Base-by-base conservation (phyloP, 1,139 yeast genomes). In the Candida tetrigidarum region DNA sequence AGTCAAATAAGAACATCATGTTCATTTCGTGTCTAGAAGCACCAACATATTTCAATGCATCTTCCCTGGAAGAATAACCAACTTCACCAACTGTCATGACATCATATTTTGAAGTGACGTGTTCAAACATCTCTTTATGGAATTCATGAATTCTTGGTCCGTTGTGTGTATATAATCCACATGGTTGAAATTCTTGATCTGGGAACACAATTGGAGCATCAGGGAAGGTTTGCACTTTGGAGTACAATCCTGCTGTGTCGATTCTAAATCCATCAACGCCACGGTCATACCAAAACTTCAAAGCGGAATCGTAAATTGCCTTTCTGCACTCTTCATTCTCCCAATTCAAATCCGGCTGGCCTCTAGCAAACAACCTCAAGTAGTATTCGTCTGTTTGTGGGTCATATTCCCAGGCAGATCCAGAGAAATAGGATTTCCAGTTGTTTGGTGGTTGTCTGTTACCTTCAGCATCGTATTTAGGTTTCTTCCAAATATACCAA, bases 261-360 rank as follows among this genome's bases (percentile, higher is more conserved):
- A 80, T 76, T 62, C 84, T 69, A 61, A 80, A 80, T 2, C 84
- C 85, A 54, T 79, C 82, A 35, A 78, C 74, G 20, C 84, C 85
- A 53, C 70, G 69, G 44, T 78, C 76, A 47, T 72, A 74, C 85
- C 85, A 80, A 59, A 68, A 80, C 23, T 64, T 67, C 57, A 80
- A 62, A 10, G 81, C 81, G 15, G 66, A 62, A 37, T 76, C 64
- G 56, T 78, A 76, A 45, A 80, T 74, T 25, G 81, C 84, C 12
- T 73, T 58, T 59, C 84, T 66, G 30, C 74, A 66, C 41, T 66
- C 78, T 50, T 70, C 75, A 53, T 72, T 78, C 54, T 80, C 84
- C 85, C 85, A 80, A 58, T 80, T 80, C 52, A 80, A 65, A 54
- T 80, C 85, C 12, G 84, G 84, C 58, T 80, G 85, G 26, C 74